Conservation (phyloP, 805 yeast species). For the Kuraishia molischiana region DNA sequence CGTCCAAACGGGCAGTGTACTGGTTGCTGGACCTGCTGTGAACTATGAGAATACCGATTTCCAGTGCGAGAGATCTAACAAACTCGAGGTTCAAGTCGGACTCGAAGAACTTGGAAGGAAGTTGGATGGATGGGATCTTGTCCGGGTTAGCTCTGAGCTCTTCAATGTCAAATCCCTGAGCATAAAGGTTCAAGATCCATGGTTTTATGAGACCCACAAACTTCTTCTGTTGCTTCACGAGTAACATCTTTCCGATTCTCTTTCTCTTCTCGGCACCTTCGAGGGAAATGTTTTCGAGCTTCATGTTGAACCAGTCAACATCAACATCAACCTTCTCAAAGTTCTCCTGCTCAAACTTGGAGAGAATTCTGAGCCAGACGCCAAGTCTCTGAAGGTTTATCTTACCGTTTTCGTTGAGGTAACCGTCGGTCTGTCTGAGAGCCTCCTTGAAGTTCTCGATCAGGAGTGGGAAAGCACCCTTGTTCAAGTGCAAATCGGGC, state of each 20-base stretch:
- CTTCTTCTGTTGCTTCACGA: slow-evolving; percentile 67
- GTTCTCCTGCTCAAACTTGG: slow-evolving; percentile 74
- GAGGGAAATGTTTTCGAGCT: slow-evolving; percentile 68
- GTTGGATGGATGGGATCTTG: slow-evolving; percentile 30
- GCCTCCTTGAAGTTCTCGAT: slow-evolving; percentile 82
- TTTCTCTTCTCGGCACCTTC: slow-evolving; percentile 63
- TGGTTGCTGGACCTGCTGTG: slow-evolving; percentile 50
- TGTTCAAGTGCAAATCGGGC: slow-evolving; percentile 87
- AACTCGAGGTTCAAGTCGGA: slow-evolving; percentile 45
- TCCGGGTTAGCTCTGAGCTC: slow-evolving; percentile 23
- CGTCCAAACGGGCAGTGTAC: slow-evolving; percentile 53
- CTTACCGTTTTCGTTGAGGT: slow-evolving; percentile 72
- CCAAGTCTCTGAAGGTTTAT: slow-evolving; percentile 69
- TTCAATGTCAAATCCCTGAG: slow-evolving; percentile 21
- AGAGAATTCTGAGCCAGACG: slow-evolving; percentile 65
- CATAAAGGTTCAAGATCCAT: slow-evolving; percentile 29
- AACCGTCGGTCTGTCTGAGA: slow-evolving; percentile 66
- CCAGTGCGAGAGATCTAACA: slow-evolving; percentile 53
- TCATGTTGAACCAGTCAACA: slow-evolving; percentile 84
- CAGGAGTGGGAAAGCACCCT: slow-evolving; percentile 93
- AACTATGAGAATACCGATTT: slow-evolving; percentile 54
- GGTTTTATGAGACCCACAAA: slow-evolving; percentile 49
- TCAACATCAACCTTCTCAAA: slow-evolving; percentile 82
- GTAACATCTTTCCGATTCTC: slow-evolving; percentile 51
- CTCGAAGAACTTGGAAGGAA: slow-evolving; percentile 37